These are phyloP conservation scores for Nicotiana knightiana DNA, from an alignment of 257 asterid species.

Conservation along the genomic window DNA sequence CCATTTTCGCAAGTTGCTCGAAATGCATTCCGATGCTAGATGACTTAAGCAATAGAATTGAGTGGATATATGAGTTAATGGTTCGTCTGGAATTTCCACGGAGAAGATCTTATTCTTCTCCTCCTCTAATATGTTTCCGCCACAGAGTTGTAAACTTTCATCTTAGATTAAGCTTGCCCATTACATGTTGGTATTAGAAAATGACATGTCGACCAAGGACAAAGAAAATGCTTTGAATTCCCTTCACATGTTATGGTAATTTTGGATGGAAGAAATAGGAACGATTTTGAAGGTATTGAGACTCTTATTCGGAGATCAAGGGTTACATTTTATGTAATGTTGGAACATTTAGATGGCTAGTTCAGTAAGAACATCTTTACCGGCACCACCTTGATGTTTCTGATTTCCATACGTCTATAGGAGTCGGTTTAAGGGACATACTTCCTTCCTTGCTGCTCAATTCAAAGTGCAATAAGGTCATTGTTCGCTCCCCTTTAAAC, in stretches of 20 bases:
- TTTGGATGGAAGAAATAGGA: conserved; percentile 2
- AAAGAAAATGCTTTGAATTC: background rate
- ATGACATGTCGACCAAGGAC: background rate
- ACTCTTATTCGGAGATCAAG: background rate
- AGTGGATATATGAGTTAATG: no score
- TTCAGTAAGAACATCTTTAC: background rate
- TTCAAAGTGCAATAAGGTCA: background rate
- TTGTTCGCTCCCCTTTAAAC: background rate
- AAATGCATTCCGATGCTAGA: no score
- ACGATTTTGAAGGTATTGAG: background rate
- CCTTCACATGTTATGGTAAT: background rate
- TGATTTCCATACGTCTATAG: background rate
- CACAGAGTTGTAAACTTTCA: no score
- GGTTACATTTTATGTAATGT: background rate
- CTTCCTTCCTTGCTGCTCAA: background rate
- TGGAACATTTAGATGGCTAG: background rate
- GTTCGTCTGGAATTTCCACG: no score
- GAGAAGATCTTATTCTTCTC: no score
- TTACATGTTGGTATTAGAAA: background rate
- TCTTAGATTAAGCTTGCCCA: no score
- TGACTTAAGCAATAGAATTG: no score
- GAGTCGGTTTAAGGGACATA: background rate
- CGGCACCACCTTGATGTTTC: background rate
- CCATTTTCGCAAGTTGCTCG: no score
- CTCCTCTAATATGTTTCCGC: no score